phyloP scores from a whole-genome alignment of 768 basidiomycete species.

The Leucocoprinus birnbaumii region DNA sequence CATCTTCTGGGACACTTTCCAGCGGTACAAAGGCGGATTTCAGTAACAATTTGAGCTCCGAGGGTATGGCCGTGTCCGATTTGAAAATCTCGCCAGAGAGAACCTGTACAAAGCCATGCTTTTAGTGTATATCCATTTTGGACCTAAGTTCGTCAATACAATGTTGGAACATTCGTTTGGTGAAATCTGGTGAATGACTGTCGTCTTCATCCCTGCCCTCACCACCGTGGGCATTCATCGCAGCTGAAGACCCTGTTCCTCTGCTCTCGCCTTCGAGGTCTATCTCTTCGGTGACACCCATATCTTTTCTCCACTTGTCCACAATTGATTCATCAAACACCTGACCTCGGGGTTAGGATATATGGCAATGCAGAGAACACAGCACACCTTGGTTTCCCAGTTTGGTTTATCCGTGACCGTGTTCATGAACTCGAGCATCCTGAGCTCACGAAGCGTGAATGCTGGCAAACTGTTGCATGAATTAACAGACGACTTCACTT shows the following conservation, averaged over 20 bases:
- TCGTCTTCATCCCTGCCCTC: too few relatives aligned
- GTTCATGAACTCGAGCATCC: slow-evolving; percentile 34
- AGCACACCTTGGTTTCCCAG: slow-evolving; percentile 29
- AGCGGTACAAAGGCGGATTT: slow-evolving; percentile 21
- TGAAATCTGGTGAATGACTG: neutral
- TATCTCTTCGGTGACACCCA: too few relatives aligned
- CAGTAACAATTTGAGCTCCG: slow-evolving; percentile 15
- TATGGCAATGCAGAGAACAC: neutral
- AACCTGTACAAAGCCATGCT: slow-evolving; percentile 13
- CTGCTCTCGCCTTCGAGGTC: neutral
- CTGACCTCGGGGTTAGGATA: neutral
- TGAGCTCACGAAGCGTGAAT: too few relatives aligned
- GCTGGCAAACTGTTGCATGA: too few relatives aligned
- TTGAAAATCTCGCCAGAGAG: slow-evolving; percentile 15
- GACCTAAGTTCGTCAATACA: slow-evolving; percentile 18
- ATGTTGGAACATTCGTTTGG: slow-evolving; percentile 16
- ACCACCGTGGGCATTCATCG: too few relatives aligned
- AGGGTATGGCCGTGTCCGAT: slow-evolving; percentile 24
- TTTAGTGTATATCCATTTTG: slow-evolving; percentile 12
- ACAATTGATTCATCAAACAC: slow-evolving; percentile 16
- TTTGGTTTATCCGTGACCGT: slow-evolving; percentile 29
- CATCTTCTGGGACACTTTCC: slow-evolving; percentile 27
- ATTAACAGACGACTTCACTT: too few relatives aligned
- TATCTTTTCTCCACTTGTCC: slow-evolving; percentile 13
- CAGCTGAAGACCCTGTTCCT: too few relatives aligned